Evolutionary conservation across 176 grass and related monocot genomes (phyloP).

Genomic region (Poa annua): DNA sequence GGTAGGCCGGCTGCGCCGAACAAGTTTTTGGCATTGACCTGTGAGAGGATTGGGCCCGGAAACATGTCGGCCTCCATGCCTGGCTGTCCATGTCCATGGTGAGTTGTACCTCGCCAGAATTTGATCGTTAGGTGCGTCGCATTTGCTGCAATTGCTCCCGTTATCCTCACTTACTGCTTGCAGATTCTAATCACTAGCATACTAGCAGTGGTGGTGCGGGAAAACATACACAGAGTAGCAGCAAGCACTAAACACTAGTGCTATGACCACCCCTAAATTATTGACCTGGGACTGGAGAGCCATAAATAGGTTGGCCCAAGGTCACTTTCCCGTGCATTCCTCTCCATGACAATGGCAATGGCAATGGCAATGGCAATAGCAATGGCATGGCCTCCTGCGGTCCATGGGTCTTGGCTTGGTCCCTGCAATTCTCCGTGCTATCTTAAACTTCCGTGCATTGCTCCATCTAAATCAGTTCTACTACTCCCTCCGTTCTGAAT

Average conservation of each 20-base stretch:
- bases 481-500: no score
- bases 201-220: background rate
- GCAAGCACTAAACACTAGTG: background rate
- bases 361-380: no score
- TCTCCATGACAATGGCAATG: background rate
- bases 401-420: background rate
- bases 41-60: background rate
- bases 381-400: background rate
- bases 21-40: conserved; percentile 11
- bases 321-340: conserved; percentile 8
- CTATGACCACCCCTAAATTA: background rate
- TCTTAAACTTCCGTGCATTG: no score
- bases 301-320: conserved; percentile 16
- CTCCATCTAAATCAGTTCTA: no score
- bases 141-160: background rate
- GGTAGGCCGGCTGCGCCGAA: background rate
- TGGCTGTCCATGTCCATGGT: conserved; percentile 1
- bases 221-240: background rate
- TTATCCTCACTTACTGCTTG: background rate
- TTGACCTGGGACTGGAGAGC: background rate
- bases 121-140: conserved; percentile 25
- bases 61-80: background rate
- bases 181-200: background rate
- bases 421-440: no score
- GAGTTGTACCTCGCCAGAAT: conserved; percentile 9